These are phyloP conservation scores for Calocybe gambosa DNA, from an alignment of 1,284 basidiomycete species.

Conservation along the genomic window DNA sequence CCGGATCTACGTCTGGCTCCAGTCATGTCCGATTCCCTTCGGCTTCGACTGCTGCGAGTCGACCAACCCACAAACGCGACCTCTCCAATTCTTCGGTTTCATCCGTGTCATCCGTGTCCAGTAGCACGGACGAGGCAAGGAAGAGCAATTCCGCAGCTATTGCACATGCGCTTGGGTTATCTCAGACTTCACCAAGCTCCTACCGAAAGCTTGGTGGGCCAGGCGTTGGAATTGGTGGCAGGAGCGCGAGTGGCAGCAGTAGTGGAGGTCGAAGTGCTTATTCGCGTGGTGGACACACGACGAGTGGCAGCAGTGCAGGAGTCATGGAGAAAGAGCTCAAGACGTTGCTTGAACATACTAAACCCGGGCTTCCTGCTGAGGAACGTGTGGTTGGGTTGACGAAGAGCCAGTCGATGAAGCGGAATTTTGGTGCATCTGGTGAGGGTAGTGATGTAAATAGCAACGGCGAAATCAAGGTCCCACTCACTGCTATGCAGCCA, in stretches of 20 bases:
- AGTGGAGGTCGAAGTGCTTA: conserved; percentile 16
- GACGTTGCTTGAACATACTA: conserved; percentile 38
- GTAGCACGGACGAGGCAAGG: conserved; percentile 12
- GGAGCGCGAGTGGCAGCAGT: conserved; percentile 20
- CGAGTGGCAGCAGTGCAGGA: conserved; percentile 19
- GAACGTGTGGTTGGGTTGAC: conserved; percentile 19
- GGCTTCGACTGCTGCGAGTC: conserved; percentile 12
- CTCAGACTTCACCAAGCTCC: conserved; percentile 29
- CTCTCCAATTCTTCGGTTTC: conserved; percentile 18
- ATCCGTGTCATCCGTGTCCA: conserved; percentile 23
- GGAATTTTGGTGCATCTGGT: conserved; percentile 14
- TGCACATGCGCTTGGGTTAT: conserved; percentile 34
- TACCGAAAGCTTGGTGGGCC: conserved; percentile 32
- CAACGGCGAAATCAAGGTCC: conserved; percentile 10
- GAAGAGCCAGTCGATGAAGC: conserved; percentile 28
- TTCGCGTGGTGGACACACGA: conserved; percentile 16
- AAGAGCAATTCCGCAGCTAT: conserved; percentile 29
- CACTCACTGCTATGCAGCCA: conserved; percentile 10
- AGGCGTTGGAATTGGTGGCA: conserved; percentile 20
- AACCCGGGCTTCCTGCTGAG: conserved; percentile 2
- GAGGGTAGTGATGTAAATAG: not conserved
- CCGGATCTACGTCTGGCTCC: conserved; percentile 15
- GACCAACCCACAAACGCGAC: conserved; percentile 17
- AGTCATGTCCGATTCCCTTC: conserved; percentile 22
- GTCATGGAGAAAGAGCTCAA: conserved; percentile 44